phyloP scores from a whole-genome alignment of 768 basidiomycete species.

The Trametes cinnabarina region DNA sequence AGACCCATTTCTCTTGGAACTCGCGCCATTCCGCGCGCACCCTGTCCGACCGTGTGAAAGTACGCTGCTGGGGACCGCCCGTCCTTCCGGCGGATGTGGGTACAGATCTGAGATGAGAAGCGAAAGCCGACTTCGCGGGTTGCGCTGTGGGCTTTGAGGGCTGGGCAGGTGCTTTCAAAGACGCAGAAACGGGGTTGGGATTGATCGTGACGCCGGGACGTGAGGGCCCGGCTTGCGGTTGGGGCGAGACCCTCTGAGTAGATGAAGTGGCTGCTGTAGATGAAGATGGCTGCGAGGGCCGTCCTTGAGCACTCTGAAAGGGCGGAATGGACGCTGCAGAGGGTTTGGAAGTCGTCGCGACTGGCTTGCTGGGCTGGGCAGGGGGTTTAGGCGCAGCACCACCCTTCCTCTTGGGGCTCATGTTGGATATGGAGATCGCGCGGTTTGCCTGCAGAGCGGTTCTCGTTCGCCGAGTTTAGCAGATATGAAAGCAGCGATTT shows the following conservation, averaged over 20 bases:
- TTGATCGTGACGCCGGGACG: background rate
- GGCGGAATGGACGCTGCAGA: background rate
- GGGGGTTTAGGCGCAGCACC: slow-evolving; percentile 13
- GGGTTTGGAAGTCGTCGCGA: slow-evolving; percentile 1
- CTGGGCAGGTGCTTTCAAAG: background rate
- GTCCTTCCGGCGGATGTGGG: background rate
- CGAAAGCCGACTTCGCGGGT: slow-evolving; percentile 1
- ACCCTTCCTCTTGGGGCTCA: slow-evolving; percentile 13
- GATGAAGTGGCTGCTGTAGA: background rate
- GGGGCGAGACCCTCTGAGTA: slow-evolving; percentile 9
- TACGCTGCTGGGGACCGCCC: slow-evolving; percentile 3
- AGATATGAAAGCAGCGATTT: slow-evolving; percentile 16
- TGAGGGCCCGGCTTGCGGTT: slow-evolving; percentile 2
- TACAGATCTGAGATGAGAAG: background rate
- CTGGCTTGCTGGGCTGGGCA: slow-evolving; percentile 13
- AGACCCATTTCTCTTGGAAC: slow-evolving; percentile 14
- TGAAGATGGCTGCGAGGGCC: background rate
- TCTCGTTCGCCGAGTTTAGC: slow-evolving; percentile 15
- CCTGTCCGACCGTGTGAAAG: slow-evolving; percentile 11
- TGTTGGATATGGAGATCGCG: slow-evolving; percentile 8
- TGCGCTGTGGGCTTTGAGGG: slow-evolving; percentile 11
- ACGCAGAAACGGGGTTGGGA: slow-evolving; percentile 5
- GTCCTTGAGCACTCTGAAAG: background rate
- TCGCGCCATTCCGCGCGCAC: slow-evolving; percentile 13
- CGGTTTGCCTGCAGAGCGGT: slow-evolving; percentile 10